Conservation (phyloP, 805 yeast genomes). For the Saturnispora hagleri region DNA sequence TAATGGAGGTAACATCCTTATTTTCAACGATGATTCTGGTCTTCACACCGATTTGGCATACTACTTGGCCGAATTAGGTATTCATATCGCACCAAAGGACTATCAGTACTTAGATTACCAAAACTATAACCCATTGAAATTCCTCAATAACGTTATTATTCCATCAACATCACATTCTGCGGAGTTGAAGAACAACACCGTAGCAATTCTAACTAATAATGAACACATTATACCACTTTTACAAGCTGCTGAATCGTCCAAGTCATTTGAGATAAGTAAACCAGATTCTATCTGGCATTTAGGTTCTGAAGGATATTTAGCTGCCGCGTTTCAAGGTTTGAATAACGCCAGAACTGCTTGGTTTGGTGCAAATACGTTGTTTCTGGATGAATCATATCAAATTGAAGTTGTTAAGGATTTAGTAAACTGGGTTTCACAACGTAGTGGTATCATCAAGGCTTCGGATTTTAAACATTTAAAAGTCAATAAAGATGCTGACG, state of each 20-base stretch:
- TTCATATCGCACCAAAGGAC: constrained; percentile 72
- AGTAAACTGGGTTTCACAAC: constrained; percentile 67
- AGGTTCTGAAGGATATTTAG: constrained; percentile 69
- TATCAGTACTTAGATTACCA: constrained; percentile 61
- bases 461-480: constrained; percentile 47
- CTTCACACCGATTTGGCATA: constrained; percentile 54
- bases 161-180: constrained; percentile 10
- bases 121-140: constrained; percentile 18
- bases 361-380: constrained; percentile 61
- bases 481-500: constrained; percentile 25
- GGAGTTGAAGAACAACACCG: constrained; percentile 39
- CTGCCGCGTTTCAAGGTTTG: constrained; percentile 71
- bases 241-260: constrained; percentile 53
- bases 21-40: constrained; percentile 44
- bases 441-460: constrained; percentile 52
- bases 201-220: constrained; percentile 63
- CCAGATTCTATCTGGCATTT: constrained; percentile 59
- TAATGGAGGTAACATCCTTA: constrained; percentile 68
- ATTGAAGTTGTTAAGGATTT: constrained; percentile 36
- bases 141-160: constrained; percentile 25
- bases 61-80: constrained; percentile 72
- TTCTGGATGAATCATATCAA: constrained; percentile 32
- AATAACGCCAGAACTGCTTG: constrained; percentile 72
- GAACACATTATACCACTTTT: constrained; percentile 63
- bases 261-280: constrained; percentile 33